Percentiles rank a stretch among this genome's conserved stretches.
phyloP scores from a whole-genome alignment of 2,329 filamentous ascomycete species.

The Leptographium radiaticola region DNA sequence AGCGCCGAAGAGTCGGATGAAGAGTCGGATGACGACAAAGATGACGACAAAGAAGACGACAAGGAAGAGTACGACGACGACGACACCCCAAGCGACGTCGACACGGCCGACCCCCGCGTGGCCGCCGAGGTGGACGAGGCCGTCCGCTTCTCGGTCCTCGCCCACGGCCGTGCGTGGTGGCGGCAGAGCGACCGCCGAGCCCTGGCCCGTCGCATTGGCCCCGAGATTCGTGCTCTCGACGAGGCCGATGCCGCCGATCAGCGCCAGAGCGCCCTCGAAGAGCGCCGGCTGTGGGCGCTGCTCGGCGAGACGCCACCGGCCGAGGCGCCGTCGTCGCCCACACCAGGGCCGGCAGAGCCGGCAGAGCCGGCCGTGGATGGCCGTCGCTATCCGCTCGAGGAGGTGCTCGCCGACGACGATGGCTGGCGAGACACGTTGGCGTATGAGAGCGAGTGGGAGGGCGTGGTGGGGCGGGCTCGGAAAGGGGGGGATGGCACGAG shows the following conservation, averaged over 20 bases:
- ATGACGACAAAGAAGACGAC: neutral
- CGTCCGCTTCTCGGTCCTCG: slow-evolving; percentile 25
- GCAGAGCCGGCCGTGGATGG: neutral
- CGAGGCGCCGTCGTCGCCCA: slow-evolving; percentile 10
- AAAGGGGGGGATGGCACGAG: neutral
- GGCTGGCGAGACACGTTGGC: slow-evolving; percentile 26
- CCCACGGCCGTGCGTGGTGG: slow-evolving; percentile 22
- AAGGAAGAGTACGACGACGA: neutral
- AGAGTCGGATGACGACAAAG: neutral
- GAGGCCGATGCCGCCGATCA: slow-evolving; percentile 30
- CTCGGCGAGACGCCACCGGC: slow-evolving; percentile 25
- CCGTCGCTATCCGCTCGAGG: slow-evolving; percentile 18
- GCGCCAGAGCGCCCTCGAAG: slow-evolving; percentile 25
- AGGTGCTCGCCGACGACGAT: slow-evolving; percentile 16
- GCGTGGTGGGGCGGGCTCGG: neutral
- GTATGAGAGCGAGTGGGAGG: slow-evolving; percentile 31
- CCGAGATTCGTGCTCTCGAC: slow-evolving; percentile 28
- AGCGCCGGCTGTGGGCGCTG: slow-evolving; percentile 31
- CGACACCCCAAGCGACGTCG: neutral
- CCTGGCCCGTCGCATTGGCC: slow-evolving; percentile 24
- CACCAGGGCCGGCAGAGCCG: neutral
- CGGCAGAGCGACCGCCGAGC: slow-evolving; percentile 13
- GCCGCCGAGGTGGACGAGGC: slow-evolving; percentile 28
- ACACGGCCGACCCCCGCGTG: neutral
- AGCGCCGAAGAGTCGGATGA: neutral